Base-by-base conservation (phyloP, 2,329 filamentous ascomycete genomes). In the Colletotrichum noveboracense region DNA sequence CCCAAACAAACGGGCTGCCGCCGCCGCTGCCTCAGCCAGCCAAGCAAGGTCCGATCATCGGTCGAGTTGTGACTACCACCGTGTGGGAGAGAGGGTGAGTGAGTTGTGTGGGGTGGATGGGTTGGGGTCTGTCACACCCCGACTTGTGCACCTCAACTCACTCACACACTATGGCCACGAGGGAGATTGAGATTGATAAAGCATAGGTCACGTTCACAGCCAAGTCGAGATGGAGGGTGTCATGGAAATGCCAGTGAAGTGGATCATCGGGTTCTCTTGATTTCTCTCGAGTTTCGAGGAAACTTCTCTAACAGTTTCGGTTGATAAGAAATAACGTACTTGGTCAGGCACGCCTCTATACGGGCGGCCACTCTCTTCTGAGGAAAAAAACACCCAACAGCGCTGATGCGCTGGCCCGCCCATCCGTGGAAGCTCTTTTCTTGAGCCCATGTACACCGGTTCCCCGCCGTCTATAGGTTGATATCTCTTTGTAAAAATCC, bases 391-490 rank as follows among this genome's bases (percentile, higher is more conserved):
- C 58, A 65, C 30, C n/a, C 30, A 61, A 66, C 55, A 66, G 67
- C 74, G 66, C 65, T 5, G 36, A 21, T 24, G 66, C 66, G 71
- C 71, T 61, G 24, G 36, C 34, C 52, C 30, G 34, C 61, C 43
- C n/a, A 32, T 24, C 55, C 65, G 56, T 55, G n/a, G 26, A 52
- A 60, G 28, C 71, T 70, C 71, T 18, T 32, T 43, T 66, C 28
- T 28, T 36, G 71, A 71, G 60, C 43, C 62, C 67, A 14, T 52
- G 24, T 74, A 71, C 67, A 74, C 67, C 58, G 21, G 61, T 26
- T 60, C 52, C 55, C 73, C 38, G 34, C 73, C 62, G 38, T 75
- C 73, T 73, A 75, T 73, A 72, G 38, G n/a, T 67, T 75, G 73
- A 73, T 67, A 73, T 67, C 62, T 73, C 30, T 61, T 32, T 36